Percentiles rank a stretch among this genome's conserved stretches.
phyloP scores from a whole-genome alignment of 345 rosid species.

The Cardamine chenopodiifolia region DNA sequence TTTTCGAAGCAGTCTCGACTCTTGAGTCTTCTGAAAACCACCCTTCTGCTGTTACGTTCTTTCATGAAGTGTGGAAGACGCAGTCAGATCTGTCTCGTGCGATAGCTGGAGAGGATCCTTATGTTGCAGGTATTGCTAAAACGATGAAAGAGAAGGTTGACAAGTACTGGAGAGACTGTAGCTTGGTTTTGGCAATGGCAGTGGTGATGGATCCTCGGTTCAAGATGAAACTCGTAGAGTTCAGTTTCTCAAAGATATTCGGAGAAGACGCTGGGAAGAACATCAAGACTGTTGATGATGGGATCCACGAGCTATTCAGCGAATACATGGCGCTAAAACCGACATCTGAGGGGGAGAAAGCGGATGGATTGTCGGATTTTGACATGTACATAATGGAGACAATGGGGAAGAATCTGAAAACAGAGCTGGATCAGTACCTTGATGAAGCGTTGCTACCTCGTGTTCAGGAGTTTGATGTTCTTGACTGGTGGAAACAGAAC shows the following conservation, averaged over 20 bases:
- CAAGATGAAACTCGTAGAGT: conserved; percentile 94
- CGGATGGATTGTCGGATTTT: conserved; percentile 45
- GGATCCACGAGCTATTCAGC: conserved; percentile 76
- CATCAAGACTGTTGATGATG: conserved; percentile 75
- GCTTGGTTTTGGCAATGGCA: conserved; percentile 80
- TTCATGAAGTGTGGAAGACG: conserved; percentile 89
- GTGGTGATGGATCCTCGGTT: conserved; percentile 98
- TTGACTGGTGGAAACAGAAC: conserved; percentile 94
- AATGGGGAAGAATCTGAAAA: conserved; percentile 64
- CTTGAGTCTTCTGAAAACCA: conserved; percentile 51
- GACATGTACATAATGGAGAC: conserved; percentile 83
- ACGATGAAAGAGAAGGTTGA: conserved; percentile 68
- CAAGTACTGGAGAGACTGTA: conserved; percentile 79
- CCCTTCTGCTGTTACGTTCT: conserved; percentile 65
- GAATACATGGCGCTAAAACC: conserved; percentile 74
- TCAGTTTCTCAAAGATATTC: conserved; percentile 80
- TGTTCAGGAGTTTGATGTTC: conserved; percentile 71
- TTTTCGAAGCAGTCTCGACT: conserved; percentile 67
- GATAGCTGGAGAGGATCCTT: conserved; percentile 61
- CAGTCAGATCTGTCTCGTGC: conserved; percentile 71
- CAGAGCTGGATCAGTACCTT: conserved; percentile 86
- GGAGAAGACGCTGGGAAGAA: conserved; percentile 72
- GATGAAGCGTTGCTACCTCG: conserved; percentile 84
- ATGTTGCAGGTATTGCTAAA: conserved; percentile 50
- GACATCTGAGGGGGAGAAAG: conserved; percentile 62